A percentile compares a stretch with the other conserved stretches of the same genome.
Evolutionary conservation across 331 rosid genomes (phyloP).

Genomic region (Acacia concinna): DNA sequence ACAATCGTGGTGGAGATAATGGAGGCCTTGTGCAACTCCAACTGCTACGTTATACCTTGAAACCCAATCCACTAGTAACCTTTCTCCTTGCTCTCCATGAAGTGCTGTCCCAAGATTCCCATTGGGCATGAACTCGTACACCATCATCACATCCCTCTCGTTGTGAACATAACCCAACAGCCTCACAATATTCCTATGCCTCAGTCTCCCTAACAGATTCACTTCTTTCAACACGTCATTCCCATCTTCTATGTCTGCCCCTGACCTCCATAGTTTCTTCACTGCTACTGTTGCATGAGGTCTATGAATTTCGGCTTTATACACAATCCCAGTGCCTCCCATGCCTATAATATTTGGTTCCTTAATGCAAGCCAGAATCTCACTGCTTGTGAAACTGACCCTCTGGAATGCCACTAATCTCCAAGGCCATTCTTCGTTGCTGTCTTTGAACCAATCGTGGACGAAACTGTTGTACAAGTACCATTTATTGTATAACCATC

Average conservation of each 20-base stretch:
- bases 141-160: constrained; percentile 68
- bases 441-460: constrained; percentile 54
- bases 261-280: constrained; percentile 79
- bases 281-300: constrained; percentile 72
- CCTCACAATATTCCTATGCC: constrained; percentile 87
- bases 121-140: constrained; percentile 79
- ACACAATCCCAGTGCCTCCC: constrained; percentile 85
- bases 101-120: constrained; percentile 85
- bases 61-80: constrained; percentile 83
- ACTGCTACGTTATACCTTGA: constrained; percentile 79
- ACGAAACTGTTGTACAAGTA: constrained; percentile 58
- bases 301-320: constrained; percentile 78
- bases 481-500: constrained; percentile 59
- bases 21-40: constrained; percentile 84
- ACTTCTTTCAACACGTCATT: constrained; percentile 71
- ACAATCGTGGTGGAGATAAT: constrained; percentile 91
- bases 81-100: constrained; percentile 63
- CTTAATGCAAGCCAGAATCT: constrained; percentile 65
- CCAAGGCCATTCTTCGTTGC: constrained; percentile 82
- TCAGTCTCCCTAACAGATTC: constrained; percentile 74
- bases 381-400: constrained; percentile 70
- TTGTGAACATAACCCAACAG: constrained; percentile 81
- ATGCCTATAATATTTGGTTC: constrained; percentile 80
- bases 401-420: constrained; percentile 88
- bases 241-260: constrained; percentile 55